Base-by-base conservation (phyloP, 1,284 basidiomycete genomes). In the Phlebopus sp. region DNA sequence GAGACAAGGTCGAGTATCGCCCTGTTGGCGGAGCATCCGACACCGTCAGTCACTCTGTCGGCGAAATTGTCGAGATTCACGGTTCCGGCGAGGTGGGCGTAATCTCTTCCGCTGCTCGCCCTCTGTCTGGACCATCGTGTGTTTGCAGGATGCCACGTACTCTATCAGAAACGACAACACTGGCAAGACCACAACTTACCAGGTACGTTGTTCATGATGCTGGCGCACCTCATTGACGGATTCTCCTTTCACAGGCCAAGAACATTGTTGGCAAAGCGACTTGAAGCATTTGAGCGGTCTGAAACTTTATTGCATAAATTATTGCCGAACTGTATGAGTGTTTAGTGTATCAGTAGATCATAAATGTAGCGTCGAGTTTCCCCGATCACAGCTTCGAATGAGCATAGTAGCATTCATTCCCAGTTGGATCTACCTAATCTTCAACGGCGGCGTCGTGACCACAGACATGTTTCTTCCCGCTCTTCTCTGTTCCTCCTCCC, bases 401-500 rank as follows among this genome's bases (percentile, higher is more conserved):
- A n/a, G n/a, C n/a, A n/a, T n/a, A n/a, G n/a, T n/a, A n/a, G n/a
- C n/a, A n/a, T n/a, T n/a, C n/a, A n/a, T n/a, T n/a, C n/a, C n/a
- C n/a, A n/a, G n/a, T n/a, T n/a, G n/a, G n/a, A n/a, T n/a, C n/a
- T n/a, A n/a, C n/a, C n/a, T n/a, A n/a, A 23, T 23, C 6, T 6
- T 23, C 21, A 6, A 23, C 21, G 21, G 6, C 6, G 21, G 21
- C 21, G 21, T 6, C 4, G 21, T 23, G 21, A 23, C 3, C 6
- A 23, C 21, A 23, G 34, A 50, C 25, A 8, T 27, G 2, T 32
- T 23, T 23, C 65, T 50, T 7, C 71, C 69, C 17, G 56, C 62
- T 21, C 52, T 58, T 27, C 60, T 55, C 50, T 72, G 66, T 5
- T 55, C 52, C 37, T 60, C 67, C 62, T 86, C 84, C 84, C 84